Base-by-base conservation (phyloP, 2,329 filamentous ascomycete species). In the Spiromastix sp. region DNA sequence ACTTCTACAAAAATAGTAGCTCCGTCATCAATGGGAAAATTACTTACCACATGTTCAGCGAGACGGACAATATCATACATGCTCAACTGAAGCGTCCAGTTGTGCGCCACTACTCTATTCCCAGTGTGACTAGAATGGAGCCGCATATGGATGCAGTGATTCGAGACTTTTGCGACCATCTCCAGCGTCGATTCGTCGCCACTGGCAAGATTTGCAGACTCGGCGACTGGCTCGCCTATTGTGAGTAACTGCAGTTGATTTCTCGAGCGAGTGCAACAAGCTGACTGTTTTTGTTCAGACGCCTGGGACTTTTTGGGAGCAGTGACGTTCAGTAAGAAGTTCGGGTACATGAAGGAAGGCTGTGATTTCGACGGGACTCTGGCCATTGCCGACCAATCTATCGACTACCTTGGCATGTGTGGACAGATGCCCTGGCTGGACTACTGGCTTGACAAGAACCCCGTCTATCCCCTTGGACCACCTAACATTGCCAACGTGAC, bases 11-110 rank as follows among this genome's bases (percentile, higher is more conserved):
- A 20, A 53, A 49, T 37, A 59, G 49, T 43, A 57, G 54, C 41
- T 49, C 52, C 17, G 42, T 56, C 19, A 47, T 54, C 36, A 45
- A 58, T 22, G 55, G 57, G 16, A 51, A 58, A 34, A 53, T 61
- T 30, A 52, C 49, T 6, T 59, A 57, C 42, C 51, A 61, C 41
- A 42, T 65, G 12, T 64, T 65, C 44, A 60, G 55, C 40, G 47
- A 54, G 25, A 51, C 51, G 0, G 47, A 62, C 37, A 45, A 51
- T 3, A 44, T 42, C 6, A 38, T 49, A 2, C 60, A 66, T 39
- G 52, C 51, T 6, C 46, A 42, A 8, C 45, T 55, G 39, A 64
- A 61, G 46, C 49, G 54, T 5, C 62, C 61, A 0, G 49, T 64
- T 15, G 54, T 50, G 11, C 54, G 56, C 30, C 51, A 58, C 36